Percentiles rank a stretch among this genome's conserved stretches.
These are phyloP conservation scores for Colletotrichum sublineola DNA, from an alignment of 2,329 filamentous ascomycete genomes.

Conservation along the genomic window DNA sequence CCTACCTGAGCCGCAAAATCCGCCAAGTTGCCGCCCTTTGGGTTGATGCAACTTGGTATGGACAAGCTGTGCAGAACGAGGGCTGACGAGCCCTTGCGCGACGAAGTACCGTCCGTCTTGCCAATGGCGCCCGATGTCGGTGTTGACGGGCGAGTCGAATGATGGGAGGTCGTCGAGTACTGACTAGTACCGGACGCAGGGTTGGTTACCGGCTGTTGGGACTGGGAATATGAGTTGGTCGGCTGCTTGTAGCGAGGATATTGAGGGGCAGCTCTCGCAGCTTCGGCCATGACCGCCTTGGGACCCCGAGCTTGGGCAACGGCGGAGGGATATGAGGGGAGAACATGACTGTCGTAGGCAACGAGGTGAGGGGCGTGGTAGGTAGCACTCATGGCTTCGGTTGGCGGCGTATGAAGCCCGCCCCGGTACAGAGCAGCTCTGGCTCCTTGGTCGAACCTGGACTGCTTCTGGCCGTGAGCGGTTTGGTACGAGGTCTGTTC, in stretches of 20 bases:
- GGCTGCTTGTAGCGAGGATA: slow-evolving; percentile 50
- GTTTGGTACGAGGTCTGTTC: slow-evolving; percentile 11
- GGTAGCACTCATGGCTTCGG: slow-evolving; percentile 66
- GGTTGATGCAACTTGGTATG: slow-evolving; percentile 81
- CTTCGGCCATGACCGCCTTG: slow-evolving; percentile 52
- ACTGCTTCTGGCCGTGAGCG: slow-evolving; percentile 24
- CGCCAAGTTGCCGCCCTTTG: slow-evolving; percentile 80
- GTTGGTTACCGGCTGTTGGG: slow-evolving; percentile 23
- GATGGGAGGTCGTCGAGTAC: slow-evolving; percentile 48
- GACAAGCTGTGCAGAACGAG: slow-evolving; percentile 73
- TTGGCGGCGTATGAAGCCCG: slow-evolving; percentile 65
- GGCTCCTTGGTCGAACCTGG: slow-evolving; percentile 33
- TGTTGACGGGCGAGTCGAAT: slow-evolving; percentile 55
- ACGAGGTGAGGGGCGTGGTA: slow-evolving; percentile 62
- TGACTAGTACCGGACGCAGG: slow-evolving; percentile 41
- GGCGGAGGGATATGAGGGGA: slow-evolving; percentile 55
- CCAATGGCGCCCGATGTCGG: slow-evolving; percentile 51
- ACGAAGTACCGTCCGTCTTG: slow-evolving; percentile 50
- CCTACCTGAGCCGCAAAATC: slow-evolving; percentile 87
- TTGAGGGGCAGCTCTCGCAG: slow-evolving; percentile 47
- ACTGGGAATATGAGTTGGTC: slow-evolving; percentile 41
- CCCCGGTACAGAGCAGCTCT: slow-evolving; percentile 48
- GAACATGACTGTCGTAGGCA: slow-evolving; percentile 61
- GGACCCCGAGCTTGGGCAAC: slow-evolving; percentile 52
- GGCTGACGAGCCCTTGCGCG: slow-evolving; percentile 57